Conservation (phyloP, 2,329 filamentous ascomycete genomes). For the Pseudocercospora pini-densiflorae region DNA sequence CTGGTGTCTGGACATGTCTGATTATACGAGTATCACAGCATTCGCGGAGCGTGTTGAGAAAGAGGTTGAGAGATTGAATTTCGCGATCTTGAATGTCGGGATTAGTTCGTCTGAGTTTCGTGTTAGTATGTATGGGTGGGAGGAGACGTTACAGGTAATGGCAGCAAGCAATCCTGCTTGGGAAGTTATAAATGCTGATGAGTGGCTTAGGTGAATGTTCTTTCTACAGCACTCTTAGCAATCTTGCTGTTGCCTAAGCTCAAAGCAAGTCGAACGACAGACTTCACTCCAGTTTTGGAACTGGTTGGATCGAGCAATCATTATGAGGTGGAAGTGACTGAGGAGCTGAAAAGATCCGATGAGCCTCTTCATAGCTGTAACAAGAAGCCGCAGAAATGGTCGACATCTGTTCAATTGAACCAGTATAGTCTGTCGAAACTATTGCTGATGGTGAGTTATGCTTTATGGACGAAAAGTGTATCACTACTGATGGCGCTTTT, state of each 20-base stretch:
- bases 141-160: background rate
- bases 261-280: background rate
- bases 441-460: background rate
- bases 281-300: background rate
- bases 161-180: background rate
- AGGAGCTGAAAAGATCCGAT: background rate
- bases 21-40: slow-evolving; percentile 44
- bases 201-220: background rate
- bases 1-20: slow-evolving; percentile 51
- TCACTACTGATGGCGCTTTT: background rate
- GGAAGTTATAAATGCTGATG: background rate
- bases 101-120: slow-evolving; percentile 36
- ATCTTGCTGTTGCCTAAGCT: background rate
- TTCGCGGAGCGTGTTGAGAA: slow-evolving; percentile 40
- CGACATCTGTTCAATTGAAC: background rate
- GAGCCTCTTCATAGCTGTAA: background rate
- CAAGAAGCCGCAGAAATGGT: background rate
- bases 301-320: background rate
- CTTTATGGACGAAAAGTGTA: too few relatives aligned
- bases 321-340: background rate
- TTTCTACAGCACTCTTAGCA: background rate
- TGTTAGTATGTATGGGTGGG: background rate
- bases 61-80: slow-evolving; percentile 41
- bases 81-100: slow-evolving; percentile 47
- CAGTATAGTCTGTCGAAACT: background rate